phyloP scores from a whole-genome alignment of 805 yeast species.

The Kurtzmaniella fragi region DNA sequence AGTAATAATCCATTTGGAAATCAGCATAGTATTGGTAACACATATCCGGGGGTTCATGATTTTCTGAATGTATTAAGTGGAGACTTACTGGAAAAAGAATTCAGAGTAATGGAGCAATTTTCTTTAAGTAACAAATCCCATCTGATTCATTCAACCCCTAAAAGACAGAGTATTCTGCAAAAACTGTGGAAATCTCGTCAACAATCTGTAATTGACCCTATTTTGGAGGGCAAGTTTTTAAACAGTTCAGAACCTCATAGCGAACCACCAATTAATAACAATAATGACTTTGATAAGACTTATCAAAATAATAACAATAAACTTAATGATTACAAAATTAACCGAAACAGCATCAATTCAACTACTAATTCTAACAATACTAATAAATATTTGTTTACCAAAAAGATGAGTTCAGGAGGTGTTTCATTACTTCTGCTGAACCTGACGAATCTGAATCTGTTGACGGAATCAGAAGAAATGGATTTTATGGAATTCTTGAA shows the following conservation, averaged over 20 bases:
- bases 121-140: constrained; percentile 12
- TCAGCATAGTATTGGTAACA: too few relatives aligned
- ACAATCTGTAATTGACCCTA: background rate
- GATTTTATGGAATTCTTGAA: constrained; percentile 45
- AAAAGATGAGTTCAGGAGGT: background rate
- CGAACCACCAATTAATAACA: background rate
- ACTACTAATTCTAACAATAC: background rate
- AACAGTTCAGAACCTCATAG: too few relatives aligned
- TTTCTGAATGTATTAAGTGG: constrained; percentile 33
- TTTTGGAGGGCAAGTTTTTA: too few relatives aligned
- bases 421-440: background rate
- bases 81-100: constrained; percentile 22
- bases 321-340: background rate
- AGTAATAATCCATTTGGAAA: too few relatives aligned
- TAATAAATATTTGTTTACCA: background rate
- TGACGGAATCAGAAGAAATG: constrained; percentile 26
- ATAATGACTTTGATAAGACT: background rate
- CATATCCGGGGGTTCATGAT: constrained; percentile 19
- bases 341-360: background rate
- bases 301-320: background rate
- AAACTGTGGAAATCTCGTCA: constrained; percentile 1
- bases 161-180: constrained; percentile 1
- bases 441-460: too few relatives aligned
- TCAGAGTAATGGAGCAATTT: constrained; percentile 26
- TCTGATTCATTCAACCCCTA: background rate